Base-by-base conservation (phyloP, 306 rosid species). In the Arachis stenosperma region DNA sequence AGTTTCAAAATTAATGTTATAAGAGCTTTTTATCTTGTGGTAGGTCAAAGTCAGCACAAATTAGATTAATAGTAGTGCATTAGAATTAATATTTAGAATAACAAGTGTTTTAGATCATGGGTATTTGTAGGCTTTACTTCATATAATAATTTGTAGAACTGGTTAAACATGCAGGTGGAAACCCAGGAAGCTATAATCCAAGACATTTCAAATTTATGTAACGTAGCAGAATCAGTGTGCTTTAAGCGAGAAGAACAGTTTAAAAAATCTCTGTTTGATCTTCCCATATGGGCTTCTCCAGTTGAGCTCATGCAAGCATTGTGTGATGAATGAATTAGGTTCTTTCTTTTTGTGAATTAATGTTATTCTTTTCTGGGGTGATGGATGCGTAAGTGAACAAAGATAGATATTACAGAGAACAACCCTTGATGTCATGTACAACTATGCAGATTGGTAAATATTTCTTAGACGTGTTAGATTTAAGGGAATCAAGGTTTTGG, bases 231-330 rank as follows among this genome's bases (percentile, higher is more conserved):
- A 78, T 84, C 84, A 15, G 70, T 86, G 72, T 87, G 87, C 46
- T 37, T 29, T 39, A 77, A 75, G 40, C 78, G 84, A 46, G 88
- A 91, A 80, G 81, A 87, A 64, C 86, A 79, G 59, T 60, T 70
- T 8, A 81, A 84, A 14, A 84, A 82, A 65, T 75, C 83, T 7
- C 79, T 87, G 46, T 75, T 89, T 57, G 86, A 89, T 81, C 87
- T 87, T 74, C 97, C 95, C 5, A 75, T 91, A 39, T 87, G 97
- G 95, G 84, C 81, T 46, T 82, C 91, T 5, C 92, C 95, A 9
- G 61, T 29, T 9, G 88, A 86, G 73, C 88, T 91, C 58, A 80
- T 91, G 78, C 74, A 81, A 64, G 82, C 75, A 12, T 76, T 90
- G 2, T 83, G 88, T 57, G 94, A 83, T 67, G 80, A 75, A 69